phyloP scores from a whole-genome alignment of 2,329 filamentous ascomycete genomes.

The Cladosporium sp. region DNA sequence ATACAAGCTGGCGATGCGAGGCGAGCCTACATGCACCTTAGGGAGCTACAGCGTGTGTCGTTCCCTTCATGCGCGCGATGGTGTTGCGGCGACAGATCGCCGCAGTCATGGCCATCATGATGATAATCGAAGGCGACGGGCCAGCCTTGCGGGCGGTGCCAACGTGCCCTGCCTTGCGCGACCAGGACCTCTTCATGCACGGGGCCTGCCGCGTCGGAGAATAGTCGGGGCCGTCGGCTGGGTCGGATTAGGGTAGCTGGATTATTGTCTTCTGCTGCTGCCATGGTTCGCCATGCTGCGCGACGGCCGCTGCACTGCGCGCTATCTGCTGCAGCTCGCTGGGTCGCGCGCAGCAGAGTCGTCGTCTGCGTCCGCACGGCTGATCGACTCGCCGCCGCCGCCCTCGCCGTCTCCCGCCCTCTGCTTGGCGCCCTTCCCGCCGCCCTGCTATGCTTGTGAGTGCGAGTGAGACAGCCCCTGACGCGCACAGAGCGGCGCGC shows the following conservation, averaged over 20 bases:
- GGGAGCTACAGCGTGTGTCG: too few relatives aligned
- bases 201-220: background rate
- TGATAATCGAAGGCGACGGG: too few relatives aligned
- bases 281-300: background rate
- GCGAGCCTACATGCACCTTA: too few relatives aligned
- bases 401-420: background rate
- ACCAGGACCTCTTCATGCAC: background rate
- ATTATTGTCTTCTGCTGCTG: background rate
- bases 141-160: too few relatives aligned
- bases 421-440: background rate
- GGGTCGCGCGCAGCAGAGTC: background rate
- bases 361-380: background rate
- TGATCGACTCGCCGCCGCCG: background rate
- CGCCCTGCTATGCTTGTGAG: background rate
- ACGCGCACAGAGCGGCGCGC: background rate
- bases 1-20: background rate
- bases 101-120: too few relatives aligned
- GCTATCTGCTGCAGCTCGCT: background rate
- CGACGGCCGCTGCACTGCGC: background rate
- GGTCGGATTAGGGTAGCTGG: background rate
- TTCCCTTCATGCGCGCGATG: too few relatives aligned
- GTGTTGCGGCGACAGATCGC: too few relatives aligned
- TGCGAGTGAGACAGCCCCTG: background rate
- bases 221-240: too few relatives aligned
- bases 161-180: background rate